Base-by-base conservation (phyloP, 345 rosid genomes). In the Ceriops tagal region DNA sequence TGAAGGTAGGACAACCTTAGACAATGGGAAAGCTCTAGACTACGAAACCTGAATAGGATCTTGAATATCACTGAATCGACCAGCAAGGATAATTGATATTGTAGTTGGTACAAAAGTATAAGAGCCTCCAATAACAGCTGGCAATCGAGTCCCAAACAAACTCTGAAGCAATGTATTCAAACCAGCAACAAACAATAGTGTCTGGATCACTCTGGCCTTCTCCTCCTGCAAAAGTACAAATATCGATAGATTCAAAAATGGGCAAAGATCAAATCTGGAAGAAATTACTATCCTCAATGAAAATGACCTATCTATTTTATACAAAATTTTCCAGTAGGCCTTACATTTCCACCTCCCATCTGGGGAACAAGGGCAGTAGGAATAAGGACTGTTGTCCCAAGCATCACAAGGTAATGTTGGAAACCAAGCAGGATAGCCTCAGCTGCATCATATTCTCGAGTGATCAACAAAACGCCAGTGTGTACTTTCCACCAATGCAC, bases 321-420 rank as follows among this genome's bases (percentile, higher is more conserved):
- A n/a, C 37, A 22, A 20, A 49, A 53, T 28, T 28, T 27, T 31
- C 13, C 64, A 37, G 6, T 27, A 49, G n/a, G 75, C 3, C 90
- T 85, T 86, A 96, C 99, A 77, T 90, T 90, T 83, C 97, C 88
- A 75, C 99, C 99, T 65, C 99, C 99, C 99, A 96, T 96, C 81
- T 90, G 99, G 3, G 99, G 99, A 74, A 95, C 99, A 39, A 96
- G 98, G 53, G 97, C 80, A 37, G 91, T 84, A 16, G 98, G 98
- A 57, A 96, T 96, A 73, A 96, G 80, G 58, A 96, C 99, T 0
- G 92, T 79, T 0, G 99, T 92, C 67, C 99, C 98, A 53, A 96
- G 96, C 98, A 92, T 92, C 79, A 96, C 98, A 62, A 96, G 73
- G 79, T 92, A 96, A 71, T 96, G 99, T 59, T 96, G 98, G 73